Evolutionary conservation across 176 grass and related monocot species (phyloP).

Genomic region (Metroxylon sagu): DNA sequence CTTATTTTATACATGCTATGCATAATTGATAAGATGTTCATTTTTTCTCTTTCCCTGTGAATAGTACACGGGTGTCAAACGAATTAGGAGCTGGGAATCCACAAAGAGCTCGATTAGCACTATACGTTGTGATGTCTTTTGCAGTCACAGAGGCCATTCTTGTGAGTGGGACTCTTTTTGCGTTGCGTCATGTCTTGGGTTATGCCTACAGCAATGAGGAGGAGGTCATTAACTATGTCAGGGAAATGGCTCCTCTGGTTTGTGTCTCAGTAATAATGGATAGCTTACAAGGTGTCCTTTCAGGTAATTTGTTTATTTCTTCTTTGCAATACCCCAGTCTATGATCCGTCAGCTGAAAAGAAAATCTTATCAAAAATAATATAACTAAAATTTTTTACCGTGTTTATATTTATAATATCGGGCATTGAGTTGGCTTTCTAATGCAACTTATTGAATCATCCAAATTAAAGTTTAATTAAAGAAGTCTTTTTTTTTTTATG

Average conservation of each 20-base stretch:
- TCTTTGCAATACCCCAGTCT: background rate
- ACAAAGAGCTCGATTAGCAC: conserved; percentile 34
- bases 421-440: too few species aligned
- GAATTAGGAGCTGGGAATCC: conserved; percentile 59
- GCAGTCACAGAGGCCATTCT: conserved; percentile 26
- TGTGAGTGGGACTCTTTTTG: conserved; percentile 36
- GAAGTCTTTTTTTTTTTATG: too few species aligned
- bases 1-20: background rate
- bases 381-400: background rate
- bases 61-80: conserved; percentile 53
- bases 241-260: conserved; percentile 38
- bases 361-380: background rate
- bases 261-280: conserved; percentile 45
- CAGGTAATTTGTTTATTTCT: conserved; percentile 23
- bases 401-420: too few species aligned
- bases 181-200: conserved; percentile 27
- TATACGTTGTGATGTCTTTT: conserved; percentile 25
- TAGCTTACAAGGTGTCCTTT: conserved; percentile 49
- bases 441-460: too few species aligned
- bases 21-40: conserved; percentile 1
- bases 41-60: background rate
- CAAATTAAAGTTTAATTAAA: too few species aligned
- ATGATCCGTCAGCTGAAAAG: background rate
- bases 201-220: conserved; percentile 60
- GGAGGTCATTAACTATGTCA: conserved; percentile 47